Evolutionary conservation across 1,284 basidiomycete genomes (phyloP).

Genomic region (Bondarzewia mesenterica): DNA sequence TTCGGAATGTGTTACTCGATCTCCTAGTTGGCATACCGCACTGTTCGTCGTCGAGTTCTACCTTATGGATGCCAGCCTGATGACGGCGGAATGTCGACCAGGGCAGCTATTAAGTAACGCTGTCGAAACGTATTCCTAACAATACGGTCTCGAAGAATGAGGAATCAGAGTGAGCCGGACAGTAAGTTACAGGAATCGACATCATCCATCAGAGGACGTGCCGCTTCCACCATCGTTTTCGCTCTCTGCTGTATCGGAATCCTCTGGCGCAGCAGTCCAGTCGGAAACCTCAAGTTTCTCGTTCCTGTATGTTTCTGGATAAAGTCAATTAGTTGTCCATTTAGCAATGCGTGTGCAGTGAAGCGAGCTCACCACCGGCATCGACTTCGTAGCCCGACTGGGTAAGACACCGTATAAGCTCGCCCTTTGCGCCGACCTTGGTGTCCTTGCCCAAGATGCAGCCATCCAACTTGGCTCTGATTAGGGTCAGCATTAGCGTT

Average conservation of each 20-base stretch:
- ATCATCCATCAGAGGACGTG: conserved; percentile 11
- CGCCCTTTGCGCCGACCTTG: conserved; percentile 72
- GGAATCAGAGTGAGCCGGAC: no score
- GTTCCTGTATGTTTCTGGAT: conserved; percentile 21
- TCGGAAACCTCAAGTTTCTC: conserved; percentile 29
- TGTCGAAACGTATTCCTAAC: no score
- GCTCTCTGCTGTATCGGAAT: conserved; percentile 9
- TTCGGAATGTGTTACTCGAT: no score
- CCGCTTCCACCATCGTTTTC: conserved; percentile 7
- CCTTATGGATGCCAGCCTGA: no score
- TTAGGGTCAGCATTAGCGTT: conserved; percentile 3
- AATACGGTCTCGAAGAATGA: no score
- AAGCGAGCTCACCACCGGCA: conserved; percentile 48
- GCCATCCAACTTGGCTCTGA: conserved; percentile 83
- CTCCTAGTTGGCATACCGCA: no score
- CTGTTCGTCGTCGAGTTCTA: no score
- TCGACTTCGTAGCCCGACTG: conserved; percentile 83
- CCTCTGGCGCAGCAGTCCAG: conserved; percentile 23
- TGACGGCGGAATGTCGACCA: no score
- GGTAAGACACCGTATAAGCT: conserved; percentile 78
- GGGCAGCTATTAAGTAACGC: no score
- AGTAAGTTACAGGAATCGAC: no score
- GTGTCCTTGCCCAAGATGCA: conserved; percentile 83
- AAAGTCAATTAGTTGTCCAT: background rate
- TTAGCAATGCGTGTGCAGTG: background rate